Percentiles rank a stretch among this genome's conserved stretches.
Conservation (phyloP, 2,329 filamentous ascomycete genomes). For the Xylariomycetidae sp. region DNA sequence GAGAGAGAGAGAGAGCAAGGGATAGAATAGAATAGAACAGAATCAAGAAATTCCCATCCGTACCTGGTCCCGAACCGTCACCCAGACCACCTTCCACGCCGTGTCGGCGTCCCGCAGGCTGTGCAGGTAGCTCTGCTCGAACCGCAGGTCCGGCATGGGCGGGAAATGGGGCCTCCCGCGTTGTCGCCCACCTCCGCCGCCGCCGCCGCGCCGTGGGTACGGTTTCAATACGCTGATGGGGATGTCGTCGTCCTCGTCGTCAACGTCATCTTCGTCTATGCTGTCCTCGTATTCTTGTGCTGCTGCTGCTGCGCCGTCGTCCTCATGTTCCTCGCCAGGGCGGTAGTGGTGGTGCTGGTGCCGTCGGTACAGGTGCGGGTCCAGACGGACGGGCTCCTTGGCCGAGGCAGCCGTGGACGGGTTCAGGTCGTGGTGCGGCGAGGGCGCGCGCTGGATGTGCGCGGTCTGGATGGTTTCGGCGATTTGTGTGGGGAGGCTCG, state of each 20-base stretch:
- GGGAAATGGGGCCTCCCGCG: slow-evolving; percentile 34
- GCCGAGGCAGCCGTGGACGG: slow-evolving; percentile 70
- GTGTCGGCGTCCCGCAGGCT: slow-evolving; percentile 77
- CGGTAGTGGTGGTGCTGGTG: slow-evolving; percentile 11
- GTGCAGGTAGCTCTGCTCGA: slow-evolving; percentile 96
- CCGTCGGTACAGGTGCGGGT: slow-evolving; percentile 8
- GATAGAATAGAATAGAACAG: slow-evolving; percentile 4
- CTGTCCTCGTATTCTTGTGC: slow-evolving; percentile 18
- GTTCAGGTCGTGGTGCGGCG: slow-evolving; percentile 70
- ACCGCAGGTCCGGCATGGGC: slow-evolving; percentile 81
- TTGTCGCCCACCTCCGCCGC: slow-evolving; percentile 2
- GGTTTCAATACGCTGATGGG: slow-evolving; percentile 61
- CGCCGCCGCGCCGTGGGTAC: slow-evolving; percentile 43
- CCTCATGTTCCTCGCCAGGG: slow-evolving; percentile 1
- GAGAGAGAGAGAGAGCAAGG: not conserved
- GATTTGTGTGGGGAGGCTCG: too few species aligned
- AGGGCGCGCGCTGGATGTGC: slow-evolving; percentile 70
- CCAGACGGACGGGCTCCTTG: slow-evolving; percentile 54
- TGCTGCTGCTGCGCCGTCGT: slow-evolving; percentile 1
- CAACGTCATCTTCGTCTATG: slow-evolving; percentile 40
- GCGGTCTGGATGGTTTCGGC: slow-evolving; percentile 78
- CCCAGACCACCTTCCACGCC: slow-evolving; percentile 74
- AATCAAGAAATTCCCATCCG: too few species aligned
- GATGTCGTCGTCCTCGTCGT: slow-evolving; percentile 61
- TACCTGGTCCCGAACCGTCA: slow-evolving; percentile 88